Evolutionary conservation across 768 basidiomycete genomes (phyloP), one percentile per base, ranked within the genome.

Genomic region (Agaricus sinodeliciosus): DNA sequence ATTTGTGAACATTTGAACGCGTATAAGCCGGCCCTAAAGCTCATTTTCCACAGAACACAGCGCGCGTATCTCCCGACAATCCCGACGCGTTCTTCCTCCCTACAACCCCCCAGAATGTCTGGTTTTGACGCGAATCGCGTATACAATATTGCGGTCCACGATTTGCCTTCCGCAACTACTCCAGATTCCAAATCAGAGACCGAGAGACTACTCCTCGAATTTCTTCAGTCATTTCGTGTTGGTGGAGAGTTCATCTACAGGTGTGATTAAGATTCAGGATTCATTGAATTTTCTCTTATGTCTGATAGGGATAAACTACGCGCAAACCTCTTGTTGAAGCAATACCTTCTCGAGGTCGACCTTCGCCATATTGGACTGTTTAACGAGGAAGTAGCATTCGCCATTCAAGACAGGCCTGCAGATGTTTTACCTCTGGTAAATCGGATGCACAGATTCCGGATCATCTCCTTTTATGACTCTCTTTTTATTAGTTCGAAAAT

Each of bases 381-480:
- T 74, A 94, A 96, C 60, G 94, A 97, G 62, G 93, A 95, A 63
- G 76, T 99, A 34, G 94, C 92, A 1, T 90, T 94, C 66, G 81
- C 82, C 18, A 84, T 97, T 50, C 92, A 96, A 67, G 89, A 92
- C 58, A 75, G 78, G 60, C 96, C 96, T 15, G 84, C 87, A 4
- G 96, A 97, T 57, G 79, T 93, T 36, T 71, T 98, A 48, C 93
- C 93, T 43, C 67, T 94, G 59, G 94, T 96, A 55, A 57, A 83
- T 71, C 22, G 3, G 9, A 15, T 3, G 31, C 16, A 2, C 16
- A 12, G 13, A 16, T 18, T 47, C 3, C 16, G 4, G 19, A 9
- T 16, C 2, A 19, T 12, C 25, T 27, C 3, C 6, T 45, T 19
- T 45, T 12, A 47, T 18, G 51, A 48, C 4, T 45, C 22, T 36